Conservation (phyloP, 768 basidiomycete species). For the Trametes sanguinea region DNA sequence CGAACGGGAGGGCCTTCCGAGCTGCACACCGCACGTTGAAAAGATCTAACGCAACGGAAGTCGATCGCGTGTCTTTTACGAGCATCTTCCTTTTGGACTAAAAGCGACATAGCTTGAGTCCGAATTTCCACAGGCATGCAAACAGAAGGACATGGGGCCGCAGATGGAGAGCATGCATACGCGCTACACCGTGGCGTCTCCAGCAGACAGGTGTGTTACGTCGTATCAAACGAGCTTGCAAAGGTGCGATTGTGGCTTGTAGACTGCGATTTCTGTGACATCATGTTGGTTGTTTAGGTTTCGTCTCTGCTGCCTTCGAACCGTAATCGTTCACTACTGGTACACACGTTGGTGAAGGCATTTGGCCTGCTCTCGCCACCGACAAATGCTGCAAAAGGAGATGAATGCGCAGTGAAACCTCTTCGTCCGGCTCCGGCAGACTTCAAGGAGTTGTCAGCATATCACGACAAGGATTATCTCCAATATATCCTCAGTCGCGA, state of each 20-base stretch:
- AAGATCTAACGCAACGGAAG: too few relatives aligned
- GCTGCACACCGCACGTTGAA: too few relatives aligned
- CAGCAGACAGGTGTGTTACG: conserved; percentile 34
- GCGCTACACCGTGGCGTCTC: too few relatives aligned
- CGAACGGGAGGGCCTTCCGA: too few relatives aligned
- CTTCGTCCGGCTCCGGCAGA: conserved; percentile 58
- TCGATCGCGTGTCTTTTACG: too few relatives aligned
- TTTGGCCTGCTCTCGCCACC: conserved; percentile 48
- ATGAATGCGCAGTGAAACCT: conserved; percentile 34
- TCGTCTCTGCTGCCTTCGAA: conserved; percentile 71
- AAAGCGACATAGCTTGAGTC: too few relatives aligned
- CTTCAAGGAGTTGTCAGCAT: conserved; percentile 57
- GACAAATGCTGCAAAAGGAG: conserved; percentile 17
- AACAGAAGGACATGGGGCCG: too few relatives aligned
- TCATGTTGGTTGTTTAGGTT: conserved; percentile 30
- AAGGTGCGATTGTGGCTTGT: conserved; percentile 39
- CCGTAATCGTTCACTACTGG: conserved; percentile 59
- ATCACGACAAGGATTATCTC: conserved; percentile 74
- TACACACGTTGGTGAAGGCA: conserved; percentile 61
- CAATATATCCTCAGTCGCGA: conserved; percentile 48
- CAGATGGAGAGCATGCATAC: too few relatives aligned
- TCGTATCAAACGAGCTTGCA: conserved; percentile 59
- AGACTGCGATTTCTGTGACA: too few relatives aligned
- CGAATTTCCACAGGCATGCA: too few relatives aligned
- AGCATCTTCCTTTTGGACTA: too few relatives aligned